These are phyloP conservation scores for Zarea fungicola DNA, from an alignment of 2,329 filamentous ascomycete genomes.

Conservation along the genomic window DNA sequence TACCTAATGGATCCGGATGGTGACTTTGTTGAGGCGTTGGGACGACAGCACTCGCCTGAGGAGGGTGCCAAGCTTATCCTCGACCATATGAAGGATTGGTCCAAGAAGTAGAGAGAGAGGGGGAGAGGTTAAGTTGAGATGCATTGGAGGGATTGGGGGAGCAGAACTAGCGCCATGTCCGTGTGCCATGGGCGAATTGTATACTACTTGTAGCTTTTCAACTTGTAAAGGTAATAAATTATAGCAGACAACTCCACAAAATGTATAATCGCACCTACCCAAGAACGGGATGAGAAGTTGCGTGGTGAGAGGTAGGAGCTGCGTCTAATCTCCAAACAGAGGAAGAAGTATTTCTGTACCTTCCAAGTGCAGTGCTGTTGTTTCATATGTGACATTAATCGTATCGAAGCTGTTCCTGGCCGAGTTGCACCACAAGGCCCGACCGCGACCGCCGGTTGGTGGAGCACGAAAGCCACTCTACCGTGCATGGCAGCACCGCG, in stretches of 20 bases:
- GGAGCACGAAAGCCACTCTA: conserved; percentile 2
- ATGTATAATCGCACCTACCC: not conserved
- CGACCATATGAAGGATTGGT: conserved; percentile 71
- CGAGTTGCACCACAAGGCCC: not conserved
- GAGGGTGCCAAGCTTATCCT: conserved; percentile 78
- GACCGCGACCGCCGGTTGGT: not conserved
- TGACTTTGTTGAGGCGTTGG: conserved; percentile 96
- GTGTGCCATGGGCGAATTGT: conserved; percentile 1
- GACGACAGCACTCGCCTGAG: conserved; percentile 87
- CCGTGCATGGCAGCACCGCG: not conserved
- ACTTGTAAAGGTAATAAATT: not conserved
- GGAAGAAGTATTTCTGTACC: too few species aligned
- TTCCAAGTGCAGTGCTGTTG: too few species aligned
- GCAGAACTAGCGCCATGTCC: too few species aligned
- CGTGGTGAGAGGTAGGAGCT: too few species aligned
- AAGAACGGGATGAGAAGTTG: too few species aligned
- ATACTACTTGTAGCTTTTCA: conserved; percentile 9
- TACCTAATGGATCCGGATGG: conserved; percentile 99
- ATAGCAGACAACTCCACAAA: conserved; percentile 10
- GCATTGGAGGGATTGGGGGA: too few species aligned
- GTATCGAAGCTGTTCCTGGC: not conserved
- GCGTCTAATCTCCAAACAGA: too few species aligned
- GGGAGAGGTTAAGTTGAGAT: too few species aligned
- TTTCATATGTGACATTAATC: too few species aligned
- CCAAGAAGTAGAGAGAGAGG: conserved; percentile 19